A percentile compares a stretch with the other conserved stretches of the same genome.
Evolutionary conservation across 306 rosid species (phyloP).

Genomic region (Biancaea sappan): DNA sequence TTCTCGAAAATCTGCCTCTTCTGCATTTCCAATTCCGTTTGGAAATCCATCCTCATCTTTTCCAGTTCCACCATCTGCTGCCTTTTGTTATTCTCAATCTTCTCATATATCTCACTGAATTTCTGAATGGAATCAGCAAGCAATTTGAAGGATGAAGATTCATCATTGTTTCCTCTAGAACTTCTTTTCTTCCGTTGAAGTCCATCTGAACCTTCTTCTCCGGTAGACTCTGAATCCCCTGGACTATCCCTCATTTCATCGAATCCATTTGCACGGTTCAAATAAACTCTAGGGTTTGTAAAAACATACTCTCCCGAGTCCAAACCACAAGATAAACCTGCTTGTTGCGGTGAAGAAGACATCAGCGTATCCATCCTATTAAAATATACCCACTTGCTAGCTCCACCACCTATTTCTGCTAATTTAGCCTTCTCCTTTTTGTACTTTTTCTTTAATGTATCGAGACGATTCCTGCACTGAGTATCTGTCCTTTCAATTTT

Average conservation of each 20-base stretch:
- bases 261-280: constrained; percentile 64
- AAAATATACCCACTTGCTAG: constrained; percentile 77
- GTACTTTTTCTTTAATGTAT: constrained; percentile 87
- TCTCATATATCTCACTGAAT: constrained; percentile 78
- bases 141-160: constrained; percentile 64
- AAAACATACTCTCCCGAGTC: constrained; percentile 73
- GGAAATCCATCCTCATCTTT: constrained; percentile 88
- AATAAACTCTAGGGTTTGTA: constrained; percentile 63
- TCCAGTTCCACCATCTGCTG: constrained; percentile 80
- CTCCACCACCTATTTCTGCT: constrained; percentile 40
- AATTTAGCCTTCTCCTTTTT: constrained; percentile 76
- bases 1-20: constrained; percentile 72
- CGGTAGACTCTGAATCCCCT: constrained; percentile 60
- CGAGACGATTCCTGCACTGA: constrained; percentile 85
- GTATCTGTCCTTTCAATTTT: constrained; percentile 74
- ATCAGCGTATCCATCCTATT: constrained; percentile 74
- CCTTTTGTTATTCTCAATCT: constrained; percentile 68
- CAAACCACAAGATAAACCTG: constrained; percentile 71
- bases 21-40: constrained; percentile 74
- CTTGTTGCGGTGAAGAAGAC: constrained; percentile 61
- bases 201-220: constrained; percentile 58
- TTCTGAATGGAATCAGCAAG: constrained; percentile 77
- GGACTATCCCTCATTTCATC: constrained; percentile 87
- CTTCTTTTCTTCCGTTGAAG: constrained; percentile 67
- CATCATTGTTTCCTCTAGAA: constrained; percentile 45